Evolutionary conservation across 768 basidiomycete species (phyloP), one percentile per base, ranked within the genome.

Genomic region (Lactarius indigo): DNA sequence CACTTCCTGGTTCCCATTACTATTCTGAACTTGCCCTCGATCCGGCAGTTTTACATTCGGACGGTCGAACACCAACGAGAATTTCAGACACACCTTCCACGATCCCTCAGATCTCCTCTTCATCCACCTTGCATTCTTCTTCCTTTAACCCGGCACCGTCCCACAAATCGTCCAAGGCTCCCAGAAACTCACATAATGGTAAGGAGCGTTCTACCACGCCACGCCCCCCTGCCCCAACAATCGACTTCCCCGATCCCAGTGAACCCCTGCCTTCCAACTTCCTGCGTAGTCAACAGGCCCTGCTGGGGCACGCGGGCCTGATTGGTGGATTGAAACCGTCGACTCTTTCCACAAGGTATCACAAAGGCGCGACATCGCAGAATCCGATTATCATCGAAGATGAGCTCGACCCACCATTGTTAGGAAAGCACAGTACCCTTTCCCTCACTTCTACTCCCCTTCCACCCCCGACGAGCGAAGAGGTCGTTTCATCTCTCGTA

Each of bases 1-100:
- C 91, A 92, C 91, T 92, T 91, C 90, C 90, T 92, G 91, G 91
- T 86, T 90, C 90, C 90, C 91, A 89, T 81, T 83, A 80, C 78
- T 82, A 81, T 90, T 89, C 89, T 92, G 89, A 92, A 92, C 83
- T 87, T 80, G 84, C 90, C 79, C 83, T 88, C 82, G 79, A 85
- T 82, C 86, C 87, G 85, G 78, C 88, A 91, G 90, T 85, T 81
- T 83, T 82, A 80, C 82, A 83, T 77, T 79, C 81, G 78, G 82
- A 61, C 63, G 61, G 77, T 72, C 76, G 61, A 41, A 56, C 44
- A 26, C 42, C 57, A n/a, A 44, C 63, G 75, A 75, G 74, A 78
- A 78, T 72, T 71, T 72, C 71, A 54, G 47, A 69, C 65, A 79
- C 77, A 73, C 79, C 66, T 79, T 74, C 79, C 47, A 54, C 64